These are phyloP conservation scores for Mortierella sp. DNA, from an alignment of 371 early-diverging fungal genomes.

Conservation along the genomic window DNA sequence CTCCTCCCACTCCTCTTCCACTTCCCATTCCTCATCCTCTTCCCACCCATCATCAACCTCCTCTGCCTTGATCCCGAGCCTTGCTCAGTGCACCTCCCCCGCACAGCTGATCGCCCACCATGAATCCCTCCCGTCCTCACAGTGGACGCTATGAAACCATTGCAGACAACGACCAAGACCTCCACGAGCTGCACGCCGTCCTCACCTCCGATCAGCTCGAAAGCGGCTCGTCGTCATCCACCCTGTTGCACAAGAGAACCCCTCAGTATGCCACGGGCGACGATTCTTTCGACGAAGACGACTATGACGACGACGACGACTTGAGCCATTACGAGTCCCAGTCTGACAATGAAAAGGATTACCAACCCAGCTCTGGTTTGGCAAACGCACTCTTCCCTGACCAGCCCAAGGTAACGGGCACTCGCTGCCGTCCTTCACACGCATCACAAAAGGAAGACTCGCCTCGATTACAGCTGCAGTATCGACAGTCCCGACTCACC, in stretches of 20 bases:
- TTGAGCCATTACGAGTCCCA: constrained; percentile 11
- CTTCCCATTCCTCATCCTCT: background rate
- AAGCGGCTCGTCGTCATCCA: background rate
- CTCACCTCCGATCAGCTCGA: constrained; percentile 17
- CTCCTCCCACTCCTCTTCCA: no score
- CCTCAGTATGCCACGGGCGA: constrained; percentile 13
- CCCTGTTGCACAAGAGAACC: constrained; percentile 13
- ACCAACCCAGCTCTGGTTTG: background rate
- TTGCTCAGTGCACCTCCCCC: background rate
- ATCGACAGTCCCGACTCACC: background rate
- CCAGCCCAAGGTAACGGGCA: constrained; percentile 30
- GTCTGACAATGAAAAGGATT: constrained; percentile 28
- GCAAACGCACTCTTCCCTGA: constrained; percentile 15
- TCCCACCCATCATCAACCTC: background rate
- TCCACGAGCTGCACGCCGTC: constrained; percentile 31
- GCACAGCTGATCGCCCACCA: background rate
- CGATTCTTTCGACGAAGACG: constrained; percentile 14
- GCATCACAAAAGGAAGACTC: no score
- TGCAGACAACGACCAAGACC: constrained; percentile 26
- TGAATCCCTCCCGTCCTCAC: constrained; percentile 29
- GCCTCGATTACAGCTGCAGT: no score
- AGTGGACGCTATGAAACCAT: constrained; percentile 38
- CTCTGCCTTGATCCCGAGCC: background rate
- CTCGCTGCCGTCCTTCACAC: no score
- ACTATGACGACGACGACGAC: constrained; percentile 12